Base-by-base conservation (phyloP, 2,329 filamentous ascomycete genomes). In the Aspergillus piperis region DNA sequence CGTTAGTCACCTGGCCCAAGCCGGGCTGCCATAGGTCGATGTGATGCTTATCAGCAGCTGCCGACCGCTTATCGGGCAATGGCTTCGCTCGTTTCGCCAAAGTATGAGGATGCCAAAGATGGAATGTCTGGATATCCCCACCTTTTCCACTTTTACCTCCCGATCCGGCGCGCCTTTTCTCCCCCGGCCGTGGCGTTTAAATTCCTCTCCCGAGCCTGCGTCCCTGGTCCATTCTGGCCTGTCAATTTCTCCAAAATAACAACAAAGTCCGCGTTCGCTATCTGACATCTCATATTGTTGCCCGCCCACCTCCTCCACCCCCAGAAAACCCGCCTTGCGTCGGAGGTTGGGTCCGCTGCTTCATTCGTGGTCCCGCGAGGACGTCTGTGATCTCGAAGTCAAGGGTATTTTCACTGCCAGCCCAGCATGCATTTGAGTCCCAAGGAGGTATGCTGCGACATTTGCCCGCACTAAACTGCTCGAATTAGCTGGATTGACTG, bases 351-450 rank as follows among this genome's bases (percentile, higher is more conserved):
- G 32, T 15, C 32, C 32, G 11, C 32, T 36, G 11, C 32, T 36
- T 36, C 32, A 36, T 36, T 13, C 32, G 15, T 36, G 32, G 32
- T 36, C 32, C 39, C 39, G n/a, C 39, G n/a, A 39, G 30, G 50
- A 32, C 27, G 27, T 19, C 36, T 23, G 36, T 36, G 51, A 53
- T 36, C 41, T n/a, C 13, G 8, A n/a, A 25, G 51, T 47, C 36
- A 60, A 38, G 30, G 36, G 32, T 30, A 27, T 51, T 38, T 11
- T 19, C n/a, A 13, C 23, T 47, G 32, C 49, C 54, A 49, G 36
- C 63, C 64, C 58, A 72, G 65, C 61, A 81, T 81, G 79, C 77
- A 79, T 68, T 77, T 81, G 59, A 70, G 80, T 67, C 78, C 79
- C 7, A 79, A 78, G 69, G 79, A 81, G 77, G 79, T 79, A 71